These are phyloP conservation scores for Physocladia obscura DNA, from an alignment of 192 early-diverging fungal species.

Conservation along the genomic window DNA sequence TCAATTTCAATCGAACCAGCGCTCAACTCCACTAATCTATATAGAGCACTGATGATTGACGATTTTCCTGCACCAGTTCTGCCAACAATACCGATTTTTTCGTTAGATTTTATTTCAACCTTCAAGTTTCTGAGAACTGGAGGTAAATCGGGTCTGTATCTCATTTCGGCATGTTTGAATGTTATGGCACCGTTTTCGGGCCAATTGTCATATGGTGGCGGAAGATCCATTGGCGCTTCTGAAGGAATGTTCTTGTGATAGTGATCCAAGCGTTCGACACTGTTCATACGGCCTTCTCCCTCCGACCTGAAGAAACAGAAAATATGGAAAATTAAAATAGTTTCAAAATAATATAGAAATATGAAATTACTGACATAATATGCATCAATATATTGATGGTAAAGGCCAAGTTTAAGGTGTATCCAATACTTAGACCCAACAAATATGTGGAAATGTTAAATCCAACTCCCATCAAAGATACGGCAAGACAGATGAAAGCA, in stretches of 20 bases:
- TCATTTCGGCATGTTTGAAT: constrained; percentile 58
- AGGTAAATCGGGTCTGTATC: constrained; percentile 52
- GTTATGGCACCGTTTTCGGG: constrained; percentile 45
- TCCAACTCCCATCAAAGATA: constrained; percentile 8
- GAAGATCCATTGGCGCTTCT: constrained; percentile 55
- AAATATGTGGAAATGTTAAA: not conserved
- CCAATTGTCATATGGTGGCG: constrained; percentile 18
- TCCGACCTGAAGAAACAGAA: not conserved
- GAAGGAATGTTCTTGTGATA: not conserved
- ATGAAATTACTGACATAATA: not conserved
- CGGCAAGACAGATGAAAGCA: not conserved
- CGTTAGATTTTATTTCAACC: constrained; percentile 61
- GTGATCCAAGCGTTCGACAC: not conserved
- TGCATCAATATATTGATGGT: not conserved
- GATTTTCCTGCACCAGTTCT: constrained; percentile 75
- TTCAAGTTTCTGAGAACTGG: constrained; percentile 70
- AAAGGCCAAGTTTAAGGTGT: not conserved
- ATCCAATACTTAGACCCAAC: constrained; percentile 1
- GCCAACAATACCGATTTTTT: constrained; percentile 84
- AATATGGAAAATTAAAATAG: not conserved
- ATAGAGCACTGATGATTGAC: constrained; percentile 56
- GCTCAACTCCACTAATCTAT: too few relatives aligned
- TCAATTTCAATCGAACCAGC: constrained; percentile 67
- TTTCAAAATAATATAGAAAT: not conserved
- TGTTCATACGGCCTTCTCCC: constrained; percentile 44